Conservation (phyloP, 441 rosid genomes). For the Adansonia gregorii region DNA sequence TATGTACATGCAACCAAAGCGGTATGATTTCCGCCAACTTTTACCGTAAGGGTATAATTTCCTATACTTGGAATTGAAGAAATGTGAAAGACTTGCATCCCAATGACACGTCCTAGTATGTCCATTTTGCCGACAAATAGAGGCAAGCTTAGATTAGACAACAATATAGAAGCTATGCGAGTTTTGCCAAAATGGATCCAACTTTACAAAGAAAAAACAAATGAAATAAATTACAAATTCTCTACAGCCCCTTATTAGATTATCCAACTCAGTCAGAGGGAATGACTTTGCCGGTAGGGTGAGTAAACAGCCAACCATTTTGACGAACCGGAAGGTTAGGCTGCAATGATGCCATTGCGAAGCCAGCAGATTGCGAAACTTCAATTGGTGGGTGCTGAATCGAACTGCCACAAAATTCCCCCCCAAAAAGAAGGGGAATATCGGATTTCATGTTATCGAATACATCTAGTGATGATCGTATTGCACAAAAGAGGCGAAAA, state of each 20-base stretch:
- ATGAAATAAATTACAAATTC: slow-evolving; percentile 35
- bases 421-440: not conserved
- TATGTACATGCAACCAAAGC: too few species aligned
- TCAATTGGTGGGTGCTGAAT: slow-evolving; percentile 70
- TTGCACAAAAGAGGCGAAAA: not conserved
- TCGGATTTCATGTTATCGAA: not conserved
- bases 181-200: slow-evolving; percentile 8
- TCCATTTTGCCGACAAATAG: slow-evolving; percentile 13
- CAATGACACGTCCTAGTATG: slow-evolving; percentile 20
- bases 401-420: slow-evolving; percentile 46
- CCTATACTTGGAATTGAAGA: not conserved
- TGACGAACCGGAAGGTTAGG: slow-evolving; percentile 69
- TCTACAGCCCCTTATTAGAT: slow-evolving; percentile 37
- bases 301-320: slow-evolving; percentile 66
- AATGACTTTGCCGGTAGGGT: slow-evolving; percentile 65
- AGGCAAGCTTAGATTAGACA: slow-evolving; percentile 22
- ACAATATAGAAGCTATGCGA: slow-evolving; percentile 26
- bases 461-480: not conserved
- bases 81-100: not conserved
- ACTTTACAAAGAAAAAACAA: slow-evolving; percentile 43
- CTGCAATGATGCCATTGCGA: slow-evolving; percentile 58
- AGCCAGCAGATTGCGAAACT: slow-evolving; percentile 71
- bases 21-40: not conserved
- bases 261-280: slow-evolving; percentile 49
- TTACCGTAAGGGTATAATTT: not conserved